A percentile compares a stretch with the other conserved stretches of the same genome.
These are phyloP conservation scores for Cucumis cinereus DNA, from an alignment of 306 rosid genomes.

Conservation along the genomic window DNA sequence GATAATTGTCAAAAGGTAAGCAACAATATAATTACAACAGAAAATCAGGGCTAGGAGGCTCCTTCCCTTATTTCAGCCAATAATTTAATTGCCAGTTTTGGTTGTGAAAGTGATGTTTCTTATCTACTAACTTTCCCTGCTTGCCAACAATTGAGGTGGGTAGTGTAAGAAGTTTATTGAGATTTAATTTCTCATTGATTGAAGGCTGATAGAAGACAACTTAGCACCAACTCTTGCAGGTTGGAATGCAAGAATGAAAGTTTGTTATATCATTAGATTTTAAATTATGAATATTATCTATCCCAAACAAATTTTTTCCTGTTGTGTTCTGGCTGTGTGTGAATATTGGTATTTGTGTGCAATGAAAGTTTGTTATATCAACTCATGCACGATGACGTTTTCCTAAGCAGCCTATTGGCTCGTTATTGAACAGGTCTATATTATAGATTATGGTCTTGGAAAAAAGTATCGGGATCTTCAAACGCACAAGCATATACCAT, in stretches of 20 bases:
- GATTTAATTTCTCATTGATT: neutral
- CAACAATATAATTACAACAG: neutral
- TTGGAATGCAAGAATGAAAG: neutral
- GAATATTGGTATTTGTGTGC: neutral
- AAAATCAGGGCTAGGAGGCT: neutral
- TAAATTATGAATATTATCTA: neutral
- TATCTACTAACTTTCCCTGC: neutral
- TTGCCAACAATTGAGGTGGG: neutral
- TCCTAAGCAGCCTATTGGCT: slow-evolving; percentile 4
- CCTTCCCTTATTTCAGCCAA: neutral
- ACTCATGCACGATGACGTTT: neutral
- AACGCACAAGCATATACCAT: slow-evolving; percentile 93
- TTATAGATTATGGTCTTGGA: slow-evolving; percentile 92
- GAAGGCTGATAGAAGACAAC: neutral
- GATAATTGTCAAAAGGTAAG: neutral
- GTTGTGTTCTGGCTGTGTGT: neutral
- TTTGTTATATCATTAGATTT: neutral
- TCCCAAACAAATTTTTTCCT: neutral
- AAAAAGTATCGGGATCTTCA: slow-evolving; percentile 96
- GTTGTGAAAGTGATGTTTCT: neutral
- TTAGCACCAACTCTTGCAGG: neutral
- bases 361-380: slow-evolving; percentile 16
- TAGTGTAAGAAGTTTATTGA: neutral
- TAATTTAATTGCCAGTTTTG: neutral
- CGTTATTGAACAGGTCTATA: slow-evolving; percentile 51